Evolutionary conservation across 139 green algal species (phyloP), one percentile per base, ranked within the genome.

Genomic region (Choricystis sp.): DNA sequence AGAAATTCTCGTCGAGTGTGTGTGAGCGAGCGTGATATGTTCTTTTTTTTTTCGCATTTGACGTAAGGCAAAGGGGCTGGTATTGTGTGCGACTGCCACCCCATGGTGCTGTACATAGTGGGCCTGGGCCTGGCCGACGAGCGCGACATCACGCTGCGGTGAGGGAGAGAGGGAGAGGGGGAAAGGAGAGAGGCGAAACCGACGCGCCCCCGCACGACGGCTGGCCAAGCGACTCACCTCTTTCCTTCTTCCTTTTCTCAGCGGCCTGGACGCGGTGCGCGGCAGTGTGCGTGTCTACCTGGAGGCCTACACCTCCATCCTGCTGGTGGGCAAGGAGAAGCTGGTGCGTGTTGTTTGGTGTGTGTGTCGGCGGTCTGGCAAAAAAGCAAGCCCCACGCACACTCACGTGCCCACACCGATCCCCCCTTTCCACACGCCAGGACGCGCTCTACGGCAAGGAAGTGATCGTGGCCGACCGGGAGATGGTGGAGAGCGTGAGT

Each of bases 301-400:
- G 30, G 93, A 99, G 73, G 81, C 84, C 0, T 99, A 99, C 80
- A 99, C 93, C 1, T 96, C 88, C 5, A 86, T 98, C 22, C 77
- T 99, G 57, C 66, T 92, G 40, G 91, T 91, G n/a, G 65, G 82
- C 20, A 92, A 88, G 61, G 64, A 77, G 19, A 83, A 82, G 49
- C 69, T 98, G 74, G 89, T 96, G 59, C 40, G 70, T 20, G 5
- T 57, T 57, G 5, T 29, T 65, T 16, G 31, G 25, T 73, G 20
- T 55, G 22, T 57, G 14, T 61, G 29, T 24, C 49, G 16, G 23
- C 61, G 23, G 49, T 1, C 3, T 52, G 49, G 16, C 19, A 30
- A 23, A 23, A 58, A 56, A 3, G 24, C 22, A 1, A 1, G 21
- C 60, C 58, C 19, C 27, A 20, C 19, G 58, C 21, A 20, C 27